phyloP scores from a whole-genome alignment of 148 eudicot species.

The Camellia japonica region DNA sequence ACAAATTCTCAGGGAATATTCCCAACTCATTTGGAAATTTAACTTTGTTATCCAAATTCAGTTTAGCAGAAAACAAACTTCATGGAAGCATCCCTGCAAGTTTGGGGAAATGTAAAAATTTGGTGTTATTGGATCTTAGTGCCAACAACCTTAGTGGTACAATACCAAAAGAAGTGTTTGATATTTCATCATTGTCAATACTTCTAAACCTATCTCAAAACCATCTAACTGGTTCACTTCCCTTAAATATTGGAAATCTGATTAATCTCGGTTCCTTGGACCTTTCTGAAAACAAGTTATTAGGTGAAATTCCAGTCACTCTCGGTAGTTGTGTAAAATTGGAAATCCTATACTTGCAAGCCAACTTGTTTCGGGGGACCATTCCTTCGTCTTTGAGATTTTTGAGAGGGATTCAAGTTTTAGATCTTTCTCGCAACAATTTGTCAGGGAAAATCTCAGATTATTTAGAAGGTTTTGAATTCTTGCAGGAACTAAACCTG shows the following conservation, averaged over 20 bases:
- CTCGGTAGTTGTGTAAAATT: constrained; percentile 29
- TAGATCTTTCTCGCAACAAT: constrained; percentile 41
- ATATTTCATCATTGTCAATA: constrained; percentile 13
- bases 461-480: constrained; percentile 12
- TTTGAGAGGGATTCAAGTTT: constrained; percentile 18
- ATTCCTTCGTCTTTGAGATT: constrained; percentile 26
- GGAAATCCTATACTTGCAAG: constrained; percentile 18
- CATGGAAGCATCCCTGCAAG: constrained; percentile 35
- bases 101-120: constrained; percentile 33
- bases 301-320: constrained; percentile 31
- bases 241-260: constrained; percentile 28
- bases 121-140: constrained; percentile 23
- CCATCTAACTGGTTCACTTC: constrained; percentile 32
- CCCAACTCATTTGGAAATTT: constrained; percentile 42
- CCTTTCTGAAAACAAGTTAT: constrained; percentile 25
- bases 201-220: constrained; percentile 23
- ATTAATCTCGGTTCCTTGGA: constrained; percentile 24
- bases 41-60: constrained; percentile 13
- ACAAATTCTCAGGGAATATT: constrained; percentile 31
- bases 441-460: constrained; percentile 40
- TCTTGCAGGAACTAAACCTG: constrained; percentile 19
- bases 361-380: constrained; percentile 35
- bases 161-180: constrained; percentile 34
- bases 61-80: constrained; percentile 23
- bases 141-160: constrained; percentile 27